Base-by-base conservation (phyloP, 441 rosid species). In the Eutrema salsugineum region DNA sequence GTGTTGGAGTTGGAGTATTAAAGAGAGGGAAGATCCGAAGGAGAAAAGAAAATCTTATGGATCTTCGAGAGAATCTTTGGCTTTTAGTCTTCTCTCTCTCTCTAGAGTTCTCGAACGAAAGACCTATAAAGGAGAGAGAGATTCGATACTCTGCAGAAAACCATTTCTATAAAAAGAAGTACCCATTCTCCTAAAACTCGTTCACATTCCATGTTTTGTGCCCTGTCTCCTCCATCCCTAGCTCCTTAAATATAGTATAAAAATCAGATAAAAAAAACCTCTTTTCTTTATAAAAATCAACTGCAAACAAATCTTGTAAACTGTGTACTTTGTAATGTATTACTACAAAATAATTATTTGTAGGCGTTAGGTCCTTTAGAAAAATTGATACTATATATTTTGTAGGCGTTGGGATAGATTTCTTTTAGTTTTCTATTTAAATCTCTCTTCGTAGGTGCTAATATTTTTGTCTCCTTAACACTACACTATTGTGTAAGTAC, bases 61-160 rank as follows among this genome's bases (percentile, higher is more conserved):
- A 70, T 70, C 71, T 63, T 49, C 71, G 79, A 64, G 79, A 76
- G 68, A 64, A 76, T 76, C 79, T 70, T 76, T 56, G 62, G 57
- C 68, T 50, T 66, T 74, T 67, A 48, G 27, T n/a, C 53, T 61
- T 20, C 36, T 46, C 33, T 54, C 3, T 43, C 63, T 72, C 63
- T 53, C 11, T 60, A 12, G 68, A 11, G 28, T 54, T 54, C 40
- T 56, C 50, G 17, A 66, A 57, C 30, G 50, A 66, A 40, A 58
- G 44, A 51, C 69, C 57, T 65, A 65, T 57, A 66, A 66, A 73
- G 62, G 32, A 44, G 36, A 63, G 30, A 27, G 56, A 66, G 72
- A 58, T 69, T 76, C 54, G 66, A 70, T 70, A 69, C 71, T 56
- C 71, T 63, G 70, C 42, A 64, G 9, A 42, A 36, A 74, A 19